Base-by-base conservation (phyloP, 495 filamentous ascomycete species). In the Xylaria telfairii region DNA sequence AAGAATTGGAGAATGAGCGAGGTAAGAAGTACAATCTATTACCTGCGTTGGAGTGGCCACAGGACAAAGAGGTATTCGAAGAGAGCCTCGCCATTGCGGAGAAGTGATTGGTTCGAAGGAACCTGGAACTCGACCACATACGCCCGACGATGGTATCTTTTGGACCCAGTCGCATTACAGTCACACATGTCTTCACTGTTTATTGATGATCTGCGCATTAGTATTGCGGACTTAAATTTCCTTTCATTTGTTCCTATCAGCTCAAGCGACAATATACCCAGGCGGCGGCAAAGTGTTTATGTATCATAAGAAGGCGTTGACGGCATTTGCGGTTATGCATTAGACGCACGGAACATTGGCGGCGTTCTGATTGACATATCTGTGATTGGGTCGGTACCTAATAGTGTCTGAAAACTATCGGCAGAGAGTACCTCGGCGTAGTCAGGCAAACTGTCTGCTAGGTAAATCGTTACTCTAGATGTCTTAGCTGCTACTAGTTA, bases 1-100 rank as follows among this genome's bases (percentile, higher is more conserved):
- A 83, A 68, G 86, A 87, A 75, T 74, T 92, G 39, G 90, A 92
- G 77, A 73, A 75, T 19, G 75, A 81, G 72, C 78, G 83, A 62
- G 86, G 82, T 4, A 72, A 83, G 49, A 73, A 68, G 59, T 92
- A 87, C 73, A 87, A 82, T 0, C 81, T 83, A 0, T 73, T 91
- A 56, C 78, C 81, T 4, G 76, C 80, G 0, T 75, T 89, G 0
- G 72, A 79, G 49, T 87, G 85, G 86, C 78, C 78, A 4, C 69
- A 51, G 9, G 74, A 78, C 8, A 74, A 71, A 51, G 74, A 76
- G 4, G 41, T 46, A 32, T 46, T 70, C 5, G 76, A 73, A 15
- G 72, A 76, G 24, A 67, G 59, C 46, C 74, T 76, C 28, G 49
- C 71, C 21, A 46, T 67, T 21, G 65, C 75, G 59, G 65, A 71